Conservation (phyloP, 2,329 filamentous ascomycete genomes). For the Dactylellina drechsleri region DNA sequence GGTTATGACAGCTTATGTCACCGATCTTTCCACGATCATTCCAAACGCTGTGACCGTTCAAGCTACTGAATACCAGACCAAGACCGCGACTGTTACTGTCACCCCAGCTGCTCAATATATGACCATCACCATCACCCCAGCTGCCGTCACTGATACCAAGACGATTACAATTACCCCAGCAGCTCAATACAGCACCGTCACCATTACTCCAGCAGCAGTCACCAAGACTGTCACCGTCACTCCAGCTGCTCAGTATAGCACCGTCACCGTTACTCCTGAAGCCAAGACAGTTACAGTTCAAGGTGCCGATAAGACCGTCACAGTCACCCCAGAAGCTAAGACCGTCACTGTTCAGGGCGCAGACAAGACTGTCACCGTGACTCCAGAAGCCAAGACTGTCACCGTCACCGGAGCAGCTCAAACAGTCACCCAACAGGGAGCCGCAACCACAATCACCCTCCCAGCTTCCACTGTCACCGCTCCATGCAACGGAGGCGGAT, state of each 20-base stretch:
- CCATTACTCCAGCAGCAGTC: background rate
- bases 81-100: background rate
- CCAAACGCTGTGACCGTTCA: background rate
- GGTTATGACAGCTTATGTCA: background rate
- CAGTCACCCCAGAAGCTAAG: background rate
- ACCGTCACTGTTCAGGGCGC: background rate
- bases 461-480: background rate
- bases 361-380: background rate
- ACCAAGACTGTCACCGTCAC: background rate
- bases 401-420: background rate
- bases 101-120: background rate
- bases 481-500: background rate
- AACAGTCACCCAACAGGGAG: background rate
- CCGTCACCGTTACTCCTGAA: background rate
- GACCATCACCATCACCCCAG: background rate
- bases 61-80: background rate
- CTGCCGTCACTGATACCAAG: background rate
- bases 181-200: background rate
- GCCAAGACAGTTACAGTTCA: background rate
- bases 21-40: background rate
- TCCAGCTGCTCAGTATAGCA: no score
- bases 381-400: no score
- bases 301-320: background rate
- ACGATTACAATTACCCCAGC: background rate
- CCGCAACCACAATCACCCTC: background rate